Evolutionary conservation across 2,329 filamentous ascomycete genomes (phyloP), one percentile per base, ranked within the genome.

Genomic region (Ophiobolus disseminans): DNA sequence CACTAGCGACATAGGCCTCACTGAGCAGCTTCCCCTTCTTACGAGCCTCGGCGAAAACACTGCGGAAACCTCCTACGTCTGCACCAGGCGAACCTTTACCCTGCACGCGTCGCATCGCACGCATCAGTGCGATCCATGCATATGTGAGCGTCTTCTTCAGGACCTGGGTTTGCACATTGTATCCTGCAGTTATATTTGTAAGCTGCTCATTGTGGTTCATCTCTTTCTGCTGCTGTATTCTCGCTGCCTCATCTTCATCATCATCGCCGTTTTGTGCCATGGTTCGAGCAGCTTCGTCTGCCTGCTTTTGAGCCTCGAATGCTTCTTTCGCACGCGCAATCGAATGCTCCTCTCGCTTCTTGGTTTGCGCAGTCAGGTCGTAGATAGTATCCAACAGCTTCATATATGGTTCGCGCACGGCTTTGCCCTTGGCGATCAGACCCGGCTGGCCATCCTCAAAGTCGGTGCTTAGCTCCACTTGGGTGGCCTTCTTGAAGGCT

Each of bases 1-100:
- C 94, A 60, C 91, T 91, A 1, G 91, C 91, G 44, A 97, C 89
- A 68, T 99, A 99, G 5, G 97, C 90, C 69, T 97, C 94, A 63
- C 91, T 96, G 6, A 91, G 94, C 36, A 99, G 83, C 43, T 91
- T 88, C 14, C 94, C 95, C 57, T 87, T 86, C 64, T 89, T 88
- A 25, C 94, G 86, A 38, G 94, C 92, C 71, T 97, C 91, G 2
- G 86, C 87, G 67, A 99, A 97, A 10, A 97, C 86, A 59, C 91
- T 88, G 52, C 94, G 85, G 61, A 95, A 88, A 3, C 94, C 94
- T 22, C 80, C 79, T 28, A 84, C 87, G 56, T 92, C 61, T 28
- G 65, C 91, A 38, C 65, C 66, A 5, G 75, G 75, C 52, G 82
- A 81, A 38, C 86, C 86, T 65, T 88, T 87, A 53, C 94, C 95